A percentile compares a stretch with the other conserved stretches of the same genome.
Conservation (phyloP, 2,329 filamentous ascomycete genomes). For the Stachybotrys elegans region DNA sequence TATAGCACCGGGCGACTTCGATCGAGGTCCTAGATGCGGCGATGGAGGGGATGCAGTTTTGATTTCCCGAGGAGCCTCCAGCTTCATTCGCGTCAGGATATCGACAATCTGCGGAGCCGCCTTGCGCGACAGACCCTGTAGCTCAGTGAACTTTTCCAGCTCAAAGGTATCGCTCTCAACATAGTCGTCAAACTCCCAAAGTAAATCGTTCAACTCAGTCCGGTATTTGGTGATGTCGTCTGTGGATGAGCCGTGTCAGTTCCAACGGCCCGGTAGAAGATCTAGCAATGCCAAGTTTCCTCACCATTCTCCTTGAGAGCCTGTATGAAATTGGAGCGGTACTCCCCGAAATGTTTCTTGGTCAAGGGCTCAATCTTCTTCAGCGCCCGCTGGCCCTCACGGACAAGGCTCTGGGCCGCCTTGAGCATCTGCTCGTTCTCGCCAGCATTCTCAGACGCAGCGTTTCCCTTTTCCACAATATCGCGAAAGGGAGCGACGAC, state of each 20-base stretch:
- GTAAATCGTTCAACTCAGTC: slow-evolving; percentile 40
- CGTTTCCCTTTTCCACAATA: slow-evolving; percentile 45
- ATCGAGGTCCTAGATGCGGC: too few relatives aligned
- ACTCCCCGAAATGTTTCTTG: slow-evolving; percentile 41
- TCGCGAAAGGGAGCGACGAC: slow-evolving; percentile 47
- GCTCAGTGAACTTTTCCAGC: slow-evolving; percentile 40
- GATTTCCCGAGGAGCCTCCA: slow-evolving; percentile 34
- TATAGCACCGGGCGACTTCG: not conserved
- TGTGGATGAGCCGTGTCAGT: slow-evolving; percentile 16
- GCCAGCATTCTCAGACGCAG: slow-evolving; percentile 42
- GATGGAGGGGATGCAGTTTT: too few relatives aligned
- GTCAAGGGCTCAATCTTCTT: slow-evolving; percentile 48
- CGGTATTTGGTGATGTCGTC: slow-evolving; percentile 46
- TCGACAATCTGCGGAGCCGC: slow-evolving; percentile 44
- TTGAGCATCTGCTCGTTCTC: slow-evolving; percentile 41
- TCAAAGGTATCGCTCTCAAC: slow-evolving; percentile 46
- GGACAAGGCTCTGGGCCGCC: slow-evolving; percentile 41
- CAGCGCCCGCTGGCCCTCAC: slow-evolving; percentile 43
- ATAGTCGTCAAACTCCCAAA: slow-evolving; percentile 56
- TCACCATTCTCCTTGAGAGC: slow-evolving; percentile 51
- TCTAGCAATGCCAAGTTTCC: slow-evolving; percentile 10
- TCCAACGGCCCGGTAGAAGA: not conserved
- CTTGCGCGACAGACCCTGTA: slow-evolving; percentile 42
- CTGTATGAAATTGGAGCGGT: slow-evolving; percentile 42
- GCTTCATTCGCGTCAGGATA: slow-evolving; percentile 49